Conservation (phyloP, 257 asterid genomes). For the Solanum sitiens region DNA sequence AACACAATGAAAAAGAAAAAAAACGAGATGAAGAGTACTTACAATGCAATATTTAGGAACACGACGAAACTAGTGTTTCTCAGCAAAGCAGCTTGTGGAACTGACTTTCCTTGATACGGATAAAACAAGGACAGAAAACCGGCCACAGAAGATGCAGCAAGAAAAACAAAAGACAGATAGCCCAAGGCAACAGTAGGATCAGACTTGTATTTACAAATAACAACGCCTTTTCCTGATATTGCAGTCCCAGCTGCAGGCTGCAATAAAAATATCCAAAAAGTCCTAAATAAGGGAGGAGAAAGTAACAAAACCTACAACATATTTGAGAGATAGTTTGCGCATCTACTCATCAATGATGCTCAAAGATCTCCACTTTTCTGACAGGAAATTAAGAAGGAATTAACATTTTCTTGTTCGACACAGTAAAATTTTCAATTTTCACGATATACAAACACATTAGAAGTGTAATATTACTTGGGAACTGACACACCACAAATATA, state of each 20-base stretch:
- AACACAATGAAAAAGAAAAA: neutral
- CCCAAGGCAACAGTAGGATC: conserved; percentile 67
- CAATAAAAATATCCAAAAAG: conserved; percentile 1
- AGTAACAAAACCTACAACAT: neutral
- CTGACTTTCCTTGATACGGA: conserved; percentile 70
- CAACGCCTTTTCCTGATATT: conserved; percentile 39
- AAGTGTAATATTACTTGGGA: neutral
- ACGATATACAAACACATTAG: neutral
- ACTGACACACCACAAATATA: neutral
- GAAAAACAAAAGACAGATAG: conserved; percentile 54
- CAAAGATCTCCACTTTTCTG: neutral
- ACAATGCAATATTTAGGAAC: conserved; percentile 69
- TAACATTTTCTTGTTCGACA: neutral
- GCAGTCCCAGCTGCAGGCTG: conserved; percentile 72
- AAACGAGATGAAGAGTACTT: conserved; percentile 17
- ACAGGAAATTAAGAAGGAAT: neutral
- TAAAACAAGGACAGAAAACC: conserved; percentile 59
- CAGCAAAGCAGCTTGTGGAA: conserved; percentile 56
- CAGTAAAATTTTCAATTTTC: neutral
- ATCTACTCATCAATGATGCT: neutral
- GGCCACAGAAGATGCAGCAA: conserved; percentile 29
- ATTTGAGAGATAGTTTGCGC: neutral
- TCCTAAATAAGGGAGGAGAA: neutral
- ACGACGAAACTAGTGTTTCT: conserved; percentile 43
- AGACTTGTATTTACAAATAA: conserved; percentile 68